Evolutionary conservation across 768 basidiomycete genomes (phyloP).

Genomic region (Leccinum broughii): DNA sequence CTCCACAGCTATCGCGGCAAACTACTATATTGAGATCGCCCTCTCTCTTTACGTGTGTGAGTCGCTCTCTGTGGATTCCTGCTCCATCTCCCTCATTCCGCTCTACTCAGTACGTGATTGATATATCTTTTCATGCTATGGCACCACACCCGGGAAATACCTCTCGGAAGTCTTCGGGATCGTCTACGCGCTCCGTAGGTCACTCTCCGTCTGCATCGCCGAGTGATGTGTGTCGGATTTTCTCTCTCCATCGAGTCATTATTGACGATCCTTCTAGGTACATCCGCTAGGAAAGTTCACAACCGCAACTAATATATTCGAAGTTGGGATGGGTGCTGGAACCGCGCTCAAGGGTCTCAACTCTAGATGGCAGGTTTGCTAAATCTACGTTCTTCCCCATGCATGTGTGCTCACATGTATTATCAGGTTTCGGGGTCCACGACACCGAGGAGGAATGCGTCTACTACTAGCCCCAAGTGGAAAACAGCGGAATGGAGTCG

Average conservation of each 20-base stretch:
- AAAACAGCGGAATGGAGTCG: no score
- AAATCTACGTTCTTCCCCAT: constrained; percentile 8
- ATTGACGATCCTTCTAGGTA: constrained; percentile 12
- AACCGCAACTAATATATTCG: constrained; percentile 49
- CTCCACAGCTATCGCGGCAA: no score
- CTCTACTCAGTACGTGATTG: constrained; percentile 31
- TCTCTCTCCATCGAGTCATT: not conserved
- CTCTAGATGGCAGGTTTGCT: constrained; percentile 67
- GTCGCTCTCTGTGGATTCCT: constrained; percentile 12
- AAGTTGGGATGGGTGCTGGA: constrained; percentile 48
- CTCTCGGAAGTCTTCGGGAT: constrained; percentile 67
- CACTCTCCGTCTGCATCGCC: constrained; percentile 66
- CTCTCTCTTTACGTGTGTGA: constrained; percentile 29
- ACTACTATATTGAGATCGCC: no score
- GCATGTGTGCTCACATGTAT: constrained; percentile 10
- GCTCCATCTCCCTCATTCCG: constrained; percentile 17
- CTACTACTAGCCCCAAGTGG: no score
- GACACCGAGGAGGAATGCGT: constrained; percentile 33
- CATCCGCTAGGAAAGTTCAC: constrained; percentile 49
- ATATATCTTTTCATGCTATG: constrained; percentile 29
- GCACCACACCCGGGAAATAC: constrained; percentile 32
- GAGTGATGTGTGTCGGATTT: constrained; percentile 47
- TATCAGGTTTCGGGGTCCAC: constrained; percentile 59
- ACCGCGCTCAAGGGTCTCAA: constrained; percentile 52
- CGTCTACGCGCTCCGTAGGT: constrained; percentile 62